A percentile compares a stretch with the other conserved stretches of the same genome.
phyloP scores from a whole-genome alignment of 2,329 filamentous ascomycete genomes.

The Neoscytalidium dimidiatum region DNA sequence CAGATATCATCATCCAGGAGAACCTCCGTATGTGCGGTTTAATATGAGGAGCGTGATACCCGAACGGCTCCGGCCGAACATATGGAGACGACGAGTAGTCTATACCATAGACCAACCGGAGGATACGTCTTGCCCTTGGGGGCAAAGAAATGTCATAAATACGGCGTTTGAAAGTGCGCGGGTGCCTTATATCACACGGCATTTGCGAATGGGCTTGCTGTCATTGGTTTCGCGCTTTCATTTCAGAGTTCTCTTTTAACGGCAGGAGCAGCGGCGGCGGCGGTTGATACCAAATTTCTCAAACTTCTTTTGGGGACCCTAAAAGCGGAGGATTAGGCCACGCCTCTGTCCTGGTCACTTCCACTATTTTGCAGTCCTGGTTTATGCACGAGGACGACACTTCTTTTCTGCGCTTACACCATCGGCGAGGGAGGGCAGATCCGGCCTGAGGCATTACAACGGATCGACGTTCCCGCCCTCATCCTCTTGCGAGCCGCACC shows the following conservation, averaged over 20 bases:
- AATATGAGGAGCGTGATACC: constrained; percentile 64
- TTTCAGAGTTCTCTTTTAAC: constrained; percentile 10
- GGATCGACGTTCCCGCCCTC: constrained; percentile 11
- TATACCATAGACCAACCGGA: constrained; percentile 14
- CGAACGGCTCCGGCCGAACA: constrained; percentile 12
- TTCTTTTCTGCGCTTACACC: constrained; percentile 15
- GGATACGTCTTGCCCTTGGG: constrained; percentile 11
- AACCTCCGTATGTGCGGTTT: constrained; percentile 96
- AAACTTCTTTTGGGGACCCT: constrained; percentile 12
- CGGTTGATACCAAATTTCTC: constrained; percentile 20
- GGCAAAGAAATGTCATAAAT: constrained; percentile 18
- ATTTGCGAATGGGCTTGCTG: constrained; percentile 6
- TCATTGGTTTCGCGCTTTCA: constrained; percentile 11
- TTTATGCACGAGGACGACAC: constrained; percentile 19
- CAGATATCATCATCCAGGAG: constrained; percentile 99
- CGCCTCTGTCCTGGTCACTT: constrained; percentile 18
- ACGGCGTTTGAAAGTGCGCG: constrained; percentile 21
- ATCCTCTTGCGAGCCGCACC: constrained; percentile 4
- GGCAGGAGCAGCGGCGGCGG: constrained; percentile 15
- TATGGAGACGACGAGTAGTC: constrained; percentile 13
- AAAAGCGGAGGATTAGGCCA: constrained; percentile 15
- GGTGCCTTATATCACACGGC: constrained; percentile 14
- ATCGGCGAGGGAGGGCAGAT: constrained; percentile 12
- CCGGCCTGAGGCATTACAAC: constrained; percentile 12
- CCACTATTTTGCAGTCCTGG: constrained; percentile 15